These are phyloP conservation scores for Ophiostoma himal-ulmi DNA, from an alignment of 2,329 filamentous ascomycete species.

Conservation along the genomic window DNA sequence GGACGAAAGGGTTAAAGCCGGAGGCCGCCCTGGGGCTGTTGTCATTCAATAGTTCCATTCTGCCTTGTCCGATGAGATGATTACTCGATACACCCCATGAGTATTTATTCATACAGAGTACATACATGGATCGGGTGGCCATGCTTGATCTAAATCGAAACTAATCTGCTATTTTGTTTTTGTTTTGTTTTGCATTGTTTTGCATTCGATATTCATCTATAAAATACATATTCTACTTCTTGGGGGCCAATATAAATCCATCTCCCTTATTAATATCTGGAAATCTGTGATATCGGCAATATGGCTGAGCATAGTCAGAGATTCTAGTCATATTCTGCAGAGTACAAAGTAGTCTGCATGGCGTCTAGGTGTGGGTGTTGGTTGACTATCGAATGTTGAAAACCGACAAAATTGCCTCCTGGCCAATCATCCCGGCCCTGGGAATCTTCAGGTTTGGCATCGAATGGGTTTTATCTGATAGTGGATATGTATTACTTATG, in stretches of 20 bases:
- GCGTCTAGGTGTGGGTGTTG: background rate
- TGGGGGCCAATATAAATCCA: background rate
- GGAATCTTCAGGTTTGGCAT: background rate
- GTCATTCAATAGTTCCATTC: background rate
- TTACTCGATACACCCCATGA: background rate
- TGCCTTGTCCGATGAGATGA: background rate
- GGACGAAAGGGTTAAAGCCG: background rate
- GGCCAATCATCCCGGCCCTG: background rate
- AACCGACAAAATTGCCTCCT: background rate
- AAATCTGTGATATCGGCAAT: background rate
- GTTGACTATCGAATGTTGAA: background rate
- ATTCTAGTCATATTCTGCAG: background rate
- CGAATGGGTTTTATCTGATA: background rate
- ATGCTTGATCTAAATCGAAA: background rate
- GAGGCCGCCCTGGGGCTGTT: background rate
- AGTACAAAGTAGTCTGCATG: too few relatives aligned
- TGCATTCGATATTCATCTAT: too few relatives aligned
- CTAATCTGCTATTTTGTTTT: background rate
- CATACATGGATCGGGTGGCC: background rate
- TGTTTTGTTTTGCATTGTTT: too few relatives aligned
- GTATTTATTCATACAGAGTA: background rate
- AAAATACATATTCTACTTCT: background rate
- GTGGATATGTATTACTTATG: background rate
- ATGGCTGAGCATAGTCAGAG: background rate
- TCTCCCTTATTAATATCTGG: background rate